These are phyloP conservation scores for Grosmannia serpens DNA, from an alignment of 2,329 filamentous ascomycete species.

Conservation along the genomic window DNA sequence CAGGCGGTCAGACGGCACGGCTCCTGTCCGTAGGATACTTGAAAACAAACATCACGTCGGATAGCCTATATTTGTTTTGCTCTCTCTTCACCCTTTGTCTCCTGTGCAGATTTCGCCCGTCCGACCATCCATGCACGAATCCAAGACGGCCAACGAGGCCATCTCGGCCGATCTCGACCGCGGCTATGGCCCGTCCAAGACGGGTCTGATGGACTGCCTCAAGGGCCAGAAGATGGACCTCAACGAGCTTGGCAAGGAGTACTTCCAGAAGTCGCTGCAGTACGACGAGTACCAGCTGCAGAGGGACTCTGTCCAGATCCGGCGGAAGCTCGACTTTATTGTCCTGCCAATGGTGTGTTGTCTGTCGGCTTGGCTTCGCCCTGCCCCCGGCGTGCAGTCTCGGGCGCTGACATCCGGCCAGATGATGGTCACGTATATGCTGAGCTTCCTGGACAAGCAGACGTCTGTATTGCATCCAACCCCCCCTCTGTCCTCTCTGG, in stretches of 20 bases:
- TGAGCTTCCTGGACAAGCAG: constrained; percentile 23
- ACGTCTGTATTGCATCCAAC: constrained; percentile 4
- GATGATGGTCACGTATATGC: constrained; percentile 24
- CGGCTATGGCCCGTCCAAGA: background rate
- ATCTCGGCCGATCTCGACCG: background rate
- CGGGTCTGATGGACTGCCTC: background rate
- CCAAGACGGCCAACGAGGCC: background rate
- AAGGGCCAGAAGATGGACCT: constrained; percentile 4
- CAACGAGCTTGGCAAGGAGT: constrained; percentile 15
- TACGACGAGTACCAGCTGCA: constrained; percentile 23
- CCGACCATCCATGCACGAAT: background rate
- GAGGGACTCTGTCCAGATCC: constrained; percentile 17
- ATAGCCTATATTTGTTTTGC: too few relatives aligned
- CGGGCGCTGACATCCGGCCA: constrained; percentile 1
- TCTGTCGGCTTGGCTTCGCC: too few relatives aligned
- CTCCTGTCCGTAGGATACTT: too few relatives aligned
- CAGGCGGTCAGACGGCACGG: background rate
- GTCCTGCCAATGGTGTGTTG: constrained; percentile 23
- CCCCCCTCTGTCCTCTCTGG: background rate
- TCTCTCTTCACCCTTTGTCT: too few relatives aligned
- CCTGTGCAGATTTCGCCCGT: too few relatives aligned
- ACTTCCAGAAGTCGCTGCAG: constrained; percentile 22
- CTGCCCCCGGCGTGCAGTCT: background rate
- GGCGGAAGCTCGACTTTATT: constrained; percentile 23
- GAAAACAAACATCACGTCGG: too few relatives aligned